Conservation (phyloP, 2,329 filamentous ascomycete species). For the Mycosphaerella arachidis region DNA sequence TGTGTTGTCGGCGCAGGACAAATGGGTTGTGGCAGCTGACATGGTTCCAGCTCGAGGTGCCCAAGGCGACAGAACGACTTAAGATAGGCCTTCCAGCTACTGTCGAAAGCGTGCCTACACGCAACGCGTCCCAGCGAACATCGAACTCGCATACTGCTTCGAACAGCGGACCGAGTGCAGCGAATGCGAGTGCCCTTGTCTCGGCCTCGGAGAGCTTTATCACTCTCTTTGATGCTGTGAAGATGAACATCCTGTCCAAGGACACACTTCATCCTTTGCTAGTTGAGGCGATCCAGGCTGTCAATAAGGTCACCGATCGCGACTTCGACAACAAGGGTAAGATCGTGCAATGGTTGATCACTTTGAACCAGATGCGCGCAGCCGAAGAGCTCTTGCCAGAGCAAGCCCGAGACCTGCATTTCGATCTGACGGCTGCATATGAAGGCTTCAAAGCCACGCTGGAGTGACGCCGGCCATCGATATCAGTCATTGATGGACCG, state of each 20-base stretch:
- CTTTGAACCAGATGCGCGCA: constrained; percentile 95
- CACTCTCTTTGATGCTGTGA: constrained; percentile 91
- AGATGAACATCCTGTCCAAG: constrained; percentile 86
- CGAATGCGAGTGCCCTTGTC: constrained; percentile 56
- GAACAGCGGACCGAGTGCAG: constrained; percentile 18
- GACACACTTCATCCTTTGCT: constrained; percentile 93
- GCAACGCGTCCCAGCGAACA: constrained; percentile 14
- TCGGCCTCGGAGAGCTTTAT: constrained; percentile 98
- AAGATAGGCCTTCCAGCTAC: constrained; percentile 91
- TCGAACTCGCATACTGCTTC: constrained; percentile 17
- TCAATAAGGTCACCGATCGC: constrained; percentile 91
- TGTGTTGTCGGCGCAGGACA: constrained; percentile 33
- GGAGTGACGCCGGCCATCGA: constrained; percentile 27
- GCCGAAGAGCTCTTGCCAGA: constrained; percentile 84
- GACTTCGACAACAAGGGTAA: constrained; percentile 95
- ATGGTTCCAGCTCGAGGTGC: constrained; percentile 72
- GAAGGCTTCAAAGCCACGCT: constrained; percentile 85
- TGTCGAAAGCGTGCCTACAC: constrained; percentile 56
- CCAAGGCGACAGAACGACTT: constrained; percentile 86
- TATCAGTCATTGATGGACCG: neutral
- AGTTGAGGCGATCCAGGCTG: constrained; percentile 92
- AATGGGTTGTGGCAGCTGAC: constrained; percentile 6
- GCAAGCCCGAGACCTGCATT: constrained; percentile 80
- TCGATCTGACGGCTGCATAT: constrained; percentile 93
- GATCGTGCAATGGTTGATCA: constrained; percentile 97